These are phyloP conservation scores for Vanrija pseudolonga DNA, from an alignment of 1,284 basidiomycete genomes.

Conservation along the genomic window DNA sequence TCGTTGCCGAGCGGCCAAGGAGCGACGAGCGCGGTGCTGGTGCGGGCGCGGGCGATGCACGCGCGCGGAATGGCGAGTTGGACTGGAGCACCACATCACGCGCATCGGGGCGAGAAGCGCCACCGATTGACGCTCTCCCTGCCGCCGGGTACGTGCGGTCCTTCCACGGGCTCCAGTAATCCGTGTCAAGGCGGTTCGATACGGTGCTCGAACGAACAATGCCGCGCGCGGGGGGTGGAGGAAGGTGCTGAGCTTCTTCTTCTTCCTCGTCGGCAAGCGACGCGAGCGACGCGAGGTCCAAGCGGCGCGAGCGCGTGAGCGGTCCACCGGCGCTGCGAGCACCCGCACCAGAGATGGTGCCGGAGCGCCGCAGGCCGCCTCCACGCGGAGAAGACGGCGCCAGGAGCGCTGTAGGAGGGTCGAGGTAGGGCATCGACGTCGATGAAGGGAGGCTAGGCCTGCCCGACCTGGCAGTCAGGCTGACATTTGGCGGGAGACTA, in stretches of 20 bases:
- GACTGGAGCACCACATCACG: background rate
- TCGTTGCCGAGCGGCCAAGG: too few relatives aligned
- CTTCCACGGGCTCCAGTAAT: slow-evolving; percentile 40
- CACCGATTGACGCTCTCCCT: too few relatives aligned
- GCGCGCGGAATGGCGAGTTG: slow-evolving; percentile 9
- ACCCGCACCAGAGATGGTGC: background rate
- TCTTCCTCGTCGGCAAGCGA: slow-evolving; percentile 17
- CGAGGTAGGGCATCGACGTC: slow-evolving; percentile 28
- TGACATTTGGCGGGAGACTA: slow-evolving; percentile 29
- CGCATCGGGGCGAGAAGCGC: too few relatives aligned
- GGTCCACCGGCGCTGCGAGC: slow-evolving; percentile 7
- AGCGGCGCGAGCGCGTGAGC: slow-evolving; percentile 22
- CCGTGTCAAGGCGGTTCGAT: background rate
- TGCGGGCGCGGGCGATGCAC: too few relatives aligned
- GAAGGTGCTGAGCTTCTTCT: background rate
- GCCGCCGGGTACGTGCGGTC: background rate
- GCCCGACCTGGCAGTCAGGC: slow-evolving; percentile 17
- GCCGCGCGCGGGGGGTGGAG: background rate
- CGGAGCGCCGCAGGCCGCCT: background rate
- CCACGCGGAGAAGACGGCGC: slow-evolving; percentile 15
- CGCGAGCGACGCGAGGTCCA: slow-evolving; percentile 20
- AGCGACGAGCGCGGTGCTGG: too few relatives aligned
- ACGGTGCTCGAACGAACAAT: background rate
- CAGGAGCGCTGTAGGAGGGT: slow-evolving; percentile 32
- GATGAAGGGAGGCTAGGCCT: slow-evolving; percentile 3